Percentiles rank a stretch among this genome's conserved stretches.
Evolutionary conservation across 805 yeast genomes (phyloP).

Genomic region (Saccharomycopsis vini): DNA sequence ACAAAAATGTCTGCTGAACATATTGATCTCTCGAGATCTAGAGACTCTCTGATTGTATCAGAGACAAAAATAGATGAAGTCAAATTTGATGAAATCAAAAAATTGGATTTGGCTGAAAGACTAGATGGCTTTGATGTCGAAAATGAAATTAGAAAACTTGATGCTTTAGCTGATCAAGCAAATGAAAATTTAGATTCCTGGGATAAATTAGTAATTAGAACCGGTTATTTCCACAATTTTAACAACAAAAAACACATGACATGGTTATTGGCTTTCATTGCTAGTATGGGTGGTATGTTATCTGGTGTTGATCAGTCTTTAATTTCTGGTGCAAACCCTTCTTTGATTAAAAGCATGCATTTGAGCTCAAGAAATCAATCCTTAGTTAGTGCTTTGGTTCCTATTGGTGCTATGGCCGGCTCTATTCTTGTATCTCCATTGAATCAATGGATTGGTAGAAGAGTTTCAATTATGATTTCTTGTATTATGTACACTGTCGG

Average conservation of each 20-base stretch:
- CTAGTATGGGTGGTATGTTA: constrained; percentile 55
- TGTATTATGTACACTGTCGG: constrained; percentile 55
- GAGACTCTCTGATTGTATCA: no score
- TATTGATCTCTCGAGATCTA: no score
- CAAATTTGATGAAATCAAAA: no score
- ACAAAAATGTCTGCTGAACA: no score
- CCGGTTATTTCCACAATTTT: constrained; percentile 36
- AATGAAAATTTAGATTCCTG: background rate
- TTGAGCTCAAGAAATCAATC: constrained; percentile 38
- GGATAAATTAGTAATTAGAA: constrained; percentile 29
- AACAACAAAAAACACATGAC: constrained; percentile 39
- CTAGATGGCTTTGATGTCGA: no score
- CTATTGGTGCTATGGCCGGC: constrained; percentile 62
- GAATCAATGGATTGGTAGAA: constrained; percentile 48
- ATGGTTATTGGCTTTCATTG: constrained; percentile 43
- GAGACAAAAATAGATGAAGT: no score
- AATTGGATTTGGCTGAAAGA: no score
- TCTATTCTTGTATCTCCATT: constrained; percentile 51
- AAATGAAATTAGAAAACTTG: background rate
- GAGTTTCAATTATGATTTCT: constrained; percentile 44
- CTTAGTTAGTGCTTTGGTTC: constrained; percentile 51
- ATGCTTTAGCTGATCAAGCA: background rate
- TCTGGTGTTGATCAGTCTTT: constrained; percentile 63
- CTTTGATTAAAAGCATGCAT: constrained; percentile 35
- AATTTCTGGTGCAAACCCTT: constrained; percentile 53